Conservation (phyloP, 176 grass and related monocot species). For the Raddia guianensis region DNA sequence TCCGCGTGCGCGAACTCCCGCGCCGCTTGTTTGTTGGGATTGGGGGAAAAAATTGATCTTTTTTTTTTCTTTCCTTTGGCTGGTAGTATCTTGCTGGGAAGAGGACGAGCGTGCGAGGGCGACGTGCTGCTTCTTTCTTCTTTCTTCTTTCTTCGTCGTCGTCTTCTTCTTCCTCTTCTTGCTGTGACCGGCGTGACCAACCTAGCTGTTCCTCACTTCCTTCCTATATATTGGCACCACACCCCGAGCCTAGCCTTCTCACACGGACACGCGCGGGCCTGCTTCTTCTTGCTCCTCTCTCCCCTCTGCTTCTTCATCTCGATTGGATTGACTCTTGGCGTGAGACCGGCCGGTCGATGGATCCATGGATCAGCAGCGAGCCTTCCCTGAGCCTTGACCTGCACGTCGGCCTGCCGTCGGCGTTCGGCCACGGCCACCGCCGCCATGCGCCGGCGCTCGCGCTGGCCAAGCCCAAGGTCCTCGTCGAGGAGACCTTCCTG, state of each 20-base stretch:
- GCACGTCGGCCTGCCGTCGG: slow-evolving; percentile 53
- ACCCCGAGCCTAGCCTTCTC: background rate
- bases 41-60: too few relatives aligned
- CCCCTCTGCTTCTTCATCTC: background rate
- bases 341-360: slow-evolving; percentile 23
- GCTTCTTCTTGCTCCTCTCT: background rate
- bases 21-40: slow-evolving; percentile 10
- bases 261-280: background rate
- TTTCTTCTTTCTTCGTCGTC: too few relatives aligned
- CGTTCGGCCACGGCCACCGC: slow-evolving; percentile 24
- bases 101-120: slow-evolving; percentile 27
- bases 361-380: slow-evolving; percentile 62
- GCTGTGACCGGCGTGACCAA: slow-evolving; percentile 17
- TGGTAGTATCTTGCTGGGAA: background rate
- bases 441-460: slow-evolving; percentile 28
- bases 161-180: background rate
- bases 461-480: slow-evolving; percentile 48
- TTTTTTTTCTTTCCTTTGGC: background rate
- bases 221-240: slow-evolving; percentile 27
- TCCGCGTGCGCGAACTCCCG: slow-evolving; percentile 51
- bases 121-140: background rate
- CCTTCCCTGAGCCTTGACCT: slow-evolving; percentile 72
- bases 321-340: background rate
- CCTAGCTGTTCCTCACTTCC: background rate
- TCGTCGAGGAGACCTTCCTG: slow-evolving; percentile 67